These are phyloP conservation scores for Syzygium aromaticum DNA, from an alignment of 345 rosid genomes.

Conservation along the genomic window DNA sequence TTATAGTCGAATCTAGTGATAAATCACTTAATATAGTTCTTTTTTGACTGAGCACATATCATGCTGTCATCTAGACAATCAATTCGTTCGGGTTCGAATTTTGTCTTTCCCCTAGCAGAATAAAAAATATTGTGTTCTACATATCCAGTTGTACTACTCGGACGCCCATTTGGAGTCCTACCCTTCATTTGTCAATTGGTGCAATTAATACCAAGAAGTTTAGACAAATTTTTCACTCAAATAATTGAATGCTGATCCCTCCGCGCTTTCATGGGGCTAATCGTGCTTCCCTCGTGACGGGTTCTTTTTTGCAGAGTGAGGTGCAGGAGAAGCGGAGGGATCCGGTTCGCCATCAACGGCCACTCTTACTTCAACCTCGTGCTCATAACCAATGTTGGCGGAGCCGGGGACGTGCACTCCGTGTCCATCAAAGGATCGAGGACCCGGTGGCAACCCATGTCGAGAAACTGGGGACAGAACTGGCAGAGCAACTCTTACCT, in stretches of 20 bases:
- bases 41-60: not conserved
- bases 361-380: conserved; percentile 78
- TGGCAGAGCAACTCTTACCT: conserved; percentile 83
- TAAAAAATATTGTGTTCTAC: not conserved
- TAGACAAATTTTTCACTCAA: not conserved
- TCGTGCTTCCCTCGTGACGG: not conserved
- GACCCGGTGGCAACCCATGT: conserved; percentile 59
- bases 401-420: conserved; percentile 62
- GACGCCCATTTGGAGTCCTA: not conserved
- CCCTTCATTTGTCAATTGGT: not conserved
- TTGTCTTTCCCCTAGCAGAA: not conserved
- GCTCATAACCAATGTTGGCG: conserved; percentile 63
- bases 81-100: not conserved
- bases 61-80: not conserved
- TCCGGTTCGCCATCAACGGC: conserved; percentile 67
- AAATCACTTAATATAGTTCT: not conserved
- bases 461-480: conserved; percentile 84
- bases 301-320: conserved; percentile 27
- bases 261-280: not conserved
- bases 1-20: not conserved
- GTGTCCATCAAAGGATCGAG: conserved; percentile 59
- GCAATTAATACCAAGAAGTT: not conserved
- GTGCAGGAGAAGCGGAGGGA: conserved; percentile 62
- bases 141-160: not conserved
- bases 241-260: not conserved